These are phyloP conservation scores for Setomelanomma holmii DNA, from an alignment of 2,329 filamentous ascomycete species.

Conservation along the genomic window DNA sequence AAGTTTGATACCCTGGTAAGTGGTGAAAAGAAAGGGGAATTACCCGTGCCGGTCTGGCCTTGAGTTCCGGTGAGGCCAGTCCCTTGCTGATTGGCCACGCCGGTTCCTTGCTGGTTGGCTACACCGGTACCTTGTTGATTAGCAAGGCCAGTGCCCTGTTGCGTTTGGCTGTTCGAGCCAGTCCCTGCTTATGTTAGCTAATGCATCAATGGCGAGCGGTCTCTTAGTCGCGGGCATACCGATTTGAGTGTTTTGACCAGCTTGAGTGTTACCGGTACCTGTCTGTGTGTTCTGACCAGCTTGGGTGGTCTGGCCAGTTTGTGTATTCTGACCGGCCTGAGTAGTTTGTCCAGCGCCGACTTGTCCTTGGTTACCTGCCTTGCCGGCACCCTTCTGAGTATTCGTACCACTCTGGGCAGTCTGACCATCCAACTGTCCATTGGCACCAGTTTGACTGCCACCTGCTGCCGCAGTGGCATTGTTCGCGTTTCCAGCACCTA, in stretches of 20 bases:
- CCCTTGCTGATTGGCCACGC: background rate
- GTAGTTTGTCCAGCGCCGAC: background rate
- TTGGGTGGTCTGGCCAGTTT: too few relatives aligned
- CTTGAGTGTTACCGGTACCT: too few relatives aligned
- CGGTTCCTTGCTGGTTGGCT: background rate
- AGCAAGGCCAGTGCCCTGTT: background rate
- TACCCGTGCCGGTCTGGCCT: too few relatives aligned
- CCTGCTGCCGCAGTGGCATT: slow-evolving; percentile 3
- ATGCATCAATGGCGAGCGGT: too few relatives aligned
- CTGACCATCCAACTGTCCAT: background rate
- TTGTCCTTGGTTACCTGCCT: slow-evolving; percentile 1
- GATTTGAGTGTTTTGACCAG: too few relatives aligned
- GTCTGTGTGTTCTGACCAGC: too few relatives aligned
- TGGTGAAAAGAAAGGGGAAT: too few relatives aligned
- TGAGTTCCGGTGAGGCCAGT: background rate
- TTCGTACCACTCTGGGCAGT: background rate
- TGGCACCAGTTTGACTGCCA: background rate
- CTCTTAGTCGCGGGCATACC: too few relatives aligned
- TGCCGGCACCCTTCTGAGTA: background rate
- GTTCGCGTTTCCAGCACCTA: slow-evolving; percentile 7
- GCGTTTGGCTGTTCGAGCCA: background rate
- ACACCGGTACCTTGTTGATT: background rate
- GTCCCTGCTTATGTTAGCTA: too few relatives aligned
- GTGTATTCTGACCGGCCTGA: too few relatives aligned
- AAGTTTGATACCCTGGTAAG: too few relatives aligned